These are phyloP conservation scores for Penicillium janthinellum DNA, from an alignment of 2,329 filamentous ascomycete genomes.

Conservation along the genomic window DNA sequence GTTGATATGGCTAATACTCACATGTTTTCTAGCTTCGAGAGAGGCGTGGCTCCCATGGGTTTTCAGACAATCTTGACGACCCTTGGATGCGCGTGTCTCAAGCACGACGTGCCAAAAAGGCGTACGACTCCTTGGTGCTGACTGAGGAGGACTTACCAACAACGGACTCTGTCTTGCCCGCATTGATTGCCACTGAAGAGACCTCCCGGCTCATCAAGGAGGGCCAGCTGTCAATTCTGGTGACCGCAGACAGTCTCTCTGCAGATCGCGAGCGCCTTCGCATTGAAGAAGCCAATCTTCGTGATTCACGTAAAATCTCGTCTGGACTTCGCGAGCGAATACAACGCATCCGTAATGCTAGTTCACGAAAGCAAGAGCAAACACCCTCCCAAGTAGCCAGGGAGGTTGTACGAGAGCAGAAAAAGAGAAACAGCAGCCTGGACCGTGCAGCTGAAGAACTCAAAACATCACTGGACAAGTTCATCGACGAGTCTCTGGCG, in stretches of 20 bases:
- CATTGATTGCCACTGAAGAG: conserved; percentile 69
- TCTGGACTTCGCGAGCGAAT: conserved; percentile 60
- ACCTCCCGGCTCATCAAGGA: conserved; percentile 66
- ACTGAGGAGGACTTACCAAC: conserved; percentile 67
- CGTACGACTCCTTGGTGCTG: conserved; percentile 65
- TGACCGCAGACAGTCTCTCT: conserved; percentile 45
- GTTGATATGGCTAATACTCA: conserved; percentile 16
- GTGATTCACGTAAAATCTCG: conserved; percentile 51
- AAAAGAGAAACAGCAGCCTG: conserved; percentile 61
- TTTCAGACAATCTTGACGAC: conserved; percentile 34
- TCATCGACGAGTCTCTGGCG: conserved; percentile 71
- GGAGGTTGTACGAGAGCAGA: conserved; percentile 64
- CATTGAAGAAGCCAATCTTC: conserved; percentile 49
- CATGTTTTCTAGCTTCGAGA: conserved; percentile 33
- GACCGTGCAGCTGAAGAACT: conserved; percentile 63
- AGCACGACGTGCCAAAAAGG: conserved; percentile 59
- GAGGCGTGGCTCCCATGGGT: conserved; percentile 30
- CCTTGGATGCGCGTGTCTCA: conserved; percentile 45
- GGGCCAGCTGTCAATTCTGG: conserved; percentile 61
- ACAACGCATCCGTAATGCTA: conserved; percentile 58
- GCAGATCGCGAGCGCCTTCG: conserved; percentile 44
- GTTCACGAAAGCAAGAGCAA: conserved; percentile 60
- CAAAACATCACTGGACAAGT: conserved; percentile 65
- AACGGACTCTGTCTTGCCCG: conserved; percentile 68
- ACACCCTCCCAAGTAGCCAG: conserved; percentile 63